phyloP scores from a whole-genome alignment of 805 yeast genomes.

The Kodamaea neixiangensis region DNA sequence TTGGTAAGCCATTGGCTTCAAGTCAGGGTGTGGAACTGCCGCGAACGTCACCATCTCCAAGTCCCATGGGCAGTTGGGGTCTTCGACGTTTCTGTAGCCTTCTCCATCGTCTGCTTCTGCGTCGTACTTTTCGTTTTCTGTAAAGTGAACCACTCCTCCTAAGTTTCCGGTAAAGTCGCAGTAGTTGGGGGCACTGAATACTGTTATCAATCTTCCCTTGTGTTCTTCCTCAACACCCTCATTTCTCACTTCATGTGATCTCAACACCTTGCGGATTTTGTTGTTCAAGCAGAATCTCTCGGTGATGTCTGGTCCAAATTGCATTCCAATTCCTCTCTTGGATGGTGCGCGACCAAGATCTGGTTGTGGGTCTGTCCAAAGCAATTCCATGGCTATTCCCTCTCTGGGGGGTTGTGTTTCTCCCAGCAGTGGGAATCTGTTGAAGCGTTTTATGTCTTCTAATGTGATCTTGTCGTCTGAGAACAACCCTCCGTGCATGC shows the following conservation, averaged over 20 bases:
- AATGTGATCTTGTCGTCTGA: constrained; percentile 72
- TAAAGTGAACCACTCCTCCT: constrained; percentile 85
- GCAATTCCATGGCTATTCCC: constrained; percentile 92
- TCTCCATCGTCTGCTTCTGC: constrained; percentile 47
- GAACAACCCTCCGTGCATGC: constrained; percentile 95
- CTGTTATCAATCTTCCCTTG: constrained; percentile 81
- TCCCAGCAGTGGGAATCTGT: constrained; percentile 57
- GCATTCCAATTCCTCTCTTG: constrained; percentile 93
- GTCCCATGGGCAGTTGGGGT: constrained; percentile 44
- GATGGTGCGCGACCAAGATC: constrained; percentile 79
- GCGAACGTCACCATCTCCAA: constrained; percentile 62
- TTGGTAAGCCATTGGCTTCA: constrained; percentile 91
- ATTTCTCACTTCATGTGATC: constrained; percentile 96
- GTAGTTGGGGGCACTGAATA: constrained; percentile 97
- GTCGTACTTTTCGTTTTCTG: constrained; percentile 45
- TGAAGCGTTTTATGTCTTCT: constrained; percentile 69
- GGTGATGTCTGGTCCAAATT: constrained; percentile 96
- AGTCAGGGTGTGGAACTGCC: constrained; percentile 87
- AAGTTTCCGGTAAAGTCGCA: constrained; percentile 90
- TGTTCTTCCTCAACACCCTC: constrained; percentile 89
- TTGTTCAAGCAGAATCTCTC: constrained; percentile 72
- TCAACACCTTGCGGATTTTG: constrained; percentile 72
- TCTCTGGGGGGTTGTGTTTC: constrained; percentile 81
- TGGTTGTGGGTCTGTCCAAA: constrained; percentile 96
- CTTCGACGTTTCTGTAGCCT: constrained; percentile 39